Evolutionary conservation across 2,329 filamentous ascomycete genomes (phyloP).

Genomic region (Botrytis fragariae): DNA sequence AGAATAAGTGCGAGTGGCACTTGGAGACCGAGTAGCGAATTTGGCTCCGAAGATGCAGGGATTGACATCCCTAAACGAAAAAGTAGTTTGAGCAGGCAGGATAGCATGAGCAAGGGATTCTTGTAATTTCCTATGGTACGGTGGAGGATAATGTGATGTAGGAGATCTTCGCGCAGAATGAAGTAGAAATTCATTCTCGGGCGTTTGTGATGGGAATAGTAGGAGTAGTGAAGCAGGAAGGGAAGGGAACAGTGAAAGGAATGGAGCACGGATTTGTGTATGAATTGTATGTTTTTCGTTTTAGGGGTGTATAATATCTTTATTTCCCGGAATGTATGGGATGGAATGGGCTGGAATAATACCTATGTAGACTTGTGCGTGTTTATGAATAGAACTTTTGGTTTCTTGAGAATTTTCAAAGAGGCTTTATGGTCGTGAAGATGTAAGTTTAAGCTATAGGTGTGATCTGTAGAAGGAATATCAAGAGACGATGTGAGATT

Average conservation of each 20-base stretch:
- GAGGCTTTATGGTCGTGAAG: not conserved
- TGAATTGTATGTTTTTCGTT: slow-evolving; percentile 8
- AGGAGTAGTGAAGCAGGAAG: not conserved
- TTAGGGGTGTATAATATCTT: slow-evolving; percentile 2
- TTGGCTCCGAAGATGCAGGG: slow-evolving; percentile 39
- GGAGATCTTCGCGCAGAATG: not conserved
- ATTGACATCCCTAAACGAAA: slow-evolving; percentile 63
- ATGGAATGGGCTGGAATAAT: not conserved
- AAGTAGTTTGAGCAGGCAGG: slow-evolving; percentile 60
- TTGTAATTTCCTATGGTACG: slow-evolving; percentile 45
- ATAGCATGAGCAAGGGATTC: slow-evolving; percentile 77
- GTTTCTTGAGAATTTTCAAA: not conserved
- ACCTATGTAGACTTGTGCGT: slow-evolving; percentile 1
- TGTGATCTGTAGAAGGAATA: not conserved
- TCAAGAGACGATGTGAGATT: not conserved
- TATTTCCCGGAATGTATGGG: not conserved
- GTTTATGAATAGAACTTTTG: not conserved
- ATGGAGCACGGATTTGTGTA: not conserved
- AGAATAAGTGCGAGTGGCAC: slow-evolving; percentile 27
- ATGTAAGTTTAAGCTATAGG: too few species aligned
- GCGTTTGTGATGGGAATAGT: not conserved
- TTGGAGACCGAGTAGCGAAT: slow-evolving; percentile 34
- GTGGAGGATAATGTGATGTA: not conserved
- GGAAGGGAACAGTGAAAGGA: not conserved
- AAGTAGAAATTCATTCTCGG: not conserved